Evolutionary conservation across 257 asterid genomes (phyloP).

Genomic region (Nicotiana benthamiana): DNA sequence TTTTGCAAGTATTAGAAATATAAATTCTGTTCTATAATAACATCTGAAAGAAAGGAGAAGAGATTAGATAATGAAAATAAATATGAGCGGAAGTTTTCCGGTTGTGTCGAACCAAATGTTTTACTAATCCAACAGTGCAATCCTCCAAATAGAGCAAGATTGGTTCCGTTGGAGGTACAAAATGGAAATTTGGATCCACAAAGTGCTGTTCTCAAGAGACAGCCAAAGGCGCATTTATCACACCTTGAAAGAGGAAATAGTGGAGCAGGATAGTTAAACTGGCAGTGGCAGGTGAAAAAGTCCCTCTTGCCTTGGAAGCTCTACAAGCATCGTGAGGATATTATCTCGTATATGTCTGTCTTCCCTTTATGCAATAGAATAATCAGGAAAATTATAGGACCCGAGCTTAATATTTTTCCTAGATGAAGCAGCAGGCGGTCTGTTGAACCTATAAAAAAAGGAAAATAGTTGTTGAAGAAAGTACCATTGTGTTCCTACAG

Average conservation of each 20-base stretch:
- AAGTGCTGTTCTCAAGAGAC: background rate
- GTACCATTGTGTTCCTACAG: background rate
- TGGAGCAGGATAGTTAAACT: background rate
- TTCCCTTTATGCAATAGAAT: background rate
- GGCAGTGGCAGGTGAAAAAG: background rate
- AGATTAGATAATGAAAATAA: background rate
- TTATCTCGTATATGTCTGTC: background rate
- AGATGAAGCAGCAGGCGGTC: background rate
- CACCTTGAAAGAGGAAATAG: background rate
- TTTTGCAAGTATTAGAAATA: background rate
- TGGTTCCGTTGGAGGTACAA: background rate
- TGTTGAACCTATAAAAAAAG: background rate
- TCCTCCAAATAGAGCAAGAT: background rate
- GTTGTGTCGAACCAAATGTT: background rate
- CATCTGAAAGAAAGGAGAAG: background rate
- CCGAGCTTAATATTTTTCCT: background rate
- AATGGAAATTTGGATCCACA: background rate
- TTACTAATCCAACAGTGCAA: background rate
- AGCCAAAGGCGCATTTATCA: background rate
- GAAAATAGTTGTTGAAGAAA: background rate
- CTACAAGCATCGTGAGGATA: background rate
- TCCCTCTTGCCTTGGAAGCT: background rate
- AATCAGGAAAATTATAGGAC: background rate
- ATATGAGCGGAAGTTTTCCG: background rate
- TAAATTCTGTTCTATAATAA: background rate